These are phyloP conservation scores for Candida endomychidarum DNA, from an alignment of 805 yeast genomes.

Conservation along the genomic window DNA sequence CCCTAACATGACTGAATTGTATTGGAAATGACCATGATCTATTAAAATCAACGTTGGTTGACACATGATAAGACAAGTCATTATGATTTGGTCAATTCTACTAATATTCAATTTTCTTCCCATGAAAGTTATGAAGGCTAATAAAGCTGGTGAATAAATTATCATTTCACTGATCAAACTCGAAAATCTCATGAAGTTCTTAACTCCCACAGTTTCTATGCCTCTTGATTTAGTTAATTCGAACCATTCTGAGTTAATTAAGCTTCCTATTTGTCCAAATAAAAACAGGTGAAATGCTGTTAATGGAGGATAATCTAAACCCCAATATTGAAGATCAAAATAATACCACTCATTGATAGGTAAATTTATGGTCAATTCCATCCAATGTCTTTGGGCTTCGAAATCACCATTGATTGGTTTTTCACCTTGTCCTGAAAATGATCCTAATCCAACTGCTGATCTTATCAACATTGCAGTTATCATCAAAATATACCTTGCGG, in stretches of 20 bases:
- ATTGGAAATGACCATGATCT: conserved; percentile 98
- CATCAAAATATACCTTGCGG: conserved; percentile 74
- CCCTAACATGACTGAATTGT: conserved; percentile 92
- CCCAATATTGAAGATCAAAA: conserved; percentile 92
- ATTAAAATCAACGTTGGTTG: conserved; percentile 82
- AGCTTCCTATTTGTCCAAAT: conserved; percentile 68
- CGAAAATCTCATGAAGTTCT: conserved; percentile 82
- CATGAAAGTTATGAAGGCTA: conserved; percentile 67
- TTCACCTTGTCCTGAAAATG: conserved; percentile 69
- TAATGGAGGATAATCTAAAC: conserved; percentile 94
- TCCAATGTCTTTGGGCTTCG: conserved; percentile 98
- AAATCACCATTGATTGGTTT: conserved; percentile 93
- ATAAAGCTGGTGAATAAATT: conserved; percentile 76
- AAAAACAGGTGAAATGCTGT: conserved; percentile 92
- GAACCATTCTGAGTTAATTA: conserved; percentile 74
- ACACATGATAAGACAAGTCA: conserved; percentile 74
- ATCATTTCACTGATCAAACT: conserved; percentile 73
- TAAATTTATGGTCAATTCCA: conserved; percentile 80
- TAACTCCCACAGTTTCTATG: conserved; percentile 61
- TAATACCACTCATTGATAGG: conserved; percentile 83
- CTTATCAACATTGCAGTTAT: conserved; percentile 73
- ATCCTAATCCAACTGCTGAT: conserved; percentile 85
- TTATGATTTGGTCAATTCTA: conserved; percentile 73
- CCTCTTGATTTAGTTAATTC: conserved; percentile 73
- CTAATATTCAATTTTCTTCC: conserved; percentile 57